Percentiles rank a stretch among this genome's conserved stretches.
These are phyloP conservation scores for Colletotrichum noveboracense DNA, from an alignment of 2,329 filamentous ascomycete genomes.

Conservation along the genomic window DNA sequence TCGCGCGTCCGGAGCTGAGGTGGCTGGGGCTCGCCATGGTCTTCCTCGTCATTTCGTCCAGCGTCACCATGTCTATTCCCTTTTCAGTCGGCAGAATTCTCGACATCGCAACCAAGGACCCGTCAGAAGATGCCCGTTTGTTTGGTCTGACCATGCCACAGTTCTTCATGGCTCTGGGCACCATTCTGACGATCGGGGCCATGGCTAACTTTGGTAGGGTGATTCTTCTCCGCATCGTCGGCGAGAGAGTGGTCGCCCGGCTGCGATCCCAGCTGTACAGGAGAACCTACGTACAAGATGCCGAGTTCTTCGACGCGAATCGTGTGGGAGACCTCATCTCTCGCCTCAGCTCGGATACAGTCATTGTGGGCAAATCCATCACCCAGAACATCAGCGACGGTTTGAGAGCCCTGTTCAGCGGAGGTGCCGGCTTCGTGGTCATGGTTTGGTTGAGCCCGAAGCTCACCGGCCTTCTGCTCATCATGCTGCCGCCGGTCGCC, in stretches of 20 bases:
- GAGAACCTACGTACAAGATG: constrained; percentile 94
- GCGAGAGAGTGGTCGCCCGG: constrained; percentile 90
- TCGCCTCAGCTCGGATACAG: constrained; percentile 91
- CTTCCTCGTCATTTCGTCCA: constrained; percentile 86
- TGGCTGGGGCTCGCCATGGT: constrained; percentile 81
- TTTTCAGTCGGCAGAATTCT: constrained; percentile 97
- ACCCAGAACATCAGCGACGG: constrained; percentile 98
- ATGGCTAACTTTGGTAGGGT: constrained; percentile 93
- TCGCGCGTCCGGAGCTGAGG: constrained; percentile 83
- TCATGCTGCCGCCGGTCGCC: constrained; percentile 91
- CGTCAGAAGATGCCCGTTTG: constrained; percentile 69
- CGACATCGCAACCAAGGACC: constrained; percentile 82
- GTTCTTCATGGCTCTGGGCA: constrained; percentile 84
- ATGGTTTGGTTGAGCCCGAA: constrained; percentile 97
- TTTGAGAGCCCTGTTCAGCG: constrained; percentile 88
- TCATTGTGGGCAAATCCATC: constrained; percentile 98
- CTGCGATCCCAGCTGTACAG: constrained; percentile 89
- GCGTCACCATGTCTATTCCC: constrained; percentile 94
- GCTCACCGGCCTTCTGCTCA: constrained; percentile 82
- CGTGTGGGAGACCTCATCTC: constrained; percentile 96
- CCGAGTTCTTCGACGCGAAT: constrained; percentile 98
- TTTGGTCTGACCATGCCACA: constrained; percentile 86
- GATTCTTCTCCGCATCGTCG: constrained; percentile 90
- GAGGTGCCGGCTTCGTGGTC: constrained; percentile 84
- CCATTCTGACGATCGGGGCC: constrained; percentile 82